Percentiles rank a stretch among this genome's conserved stretches.
phyloP scores from a whole-genome alignment of 441 rosid genomes.

The Eutrema salsugineum region DNA sequence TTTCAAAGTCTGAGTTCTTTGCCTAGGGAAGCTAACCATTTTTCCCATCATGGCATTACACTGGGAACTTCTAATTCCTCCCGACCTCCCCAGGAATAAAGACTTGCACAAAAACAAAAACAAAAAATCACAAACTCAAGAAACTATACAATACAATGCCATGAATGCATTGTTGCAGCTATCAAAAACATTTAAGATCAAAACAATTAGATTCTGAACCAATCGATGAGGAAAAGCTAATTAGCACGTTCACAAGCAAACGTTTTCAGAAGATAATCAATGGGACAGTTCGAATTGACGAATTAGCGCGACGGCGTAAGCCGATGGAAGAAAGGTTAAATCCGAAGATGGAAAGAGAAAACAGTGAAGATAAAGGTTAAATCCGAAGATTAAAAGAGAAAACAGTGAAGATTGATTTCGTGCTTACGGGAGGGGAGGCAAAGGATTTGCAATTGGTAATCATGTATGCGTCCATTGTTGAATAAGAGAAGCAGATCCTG shows the following conservation, averaged over 20 bases:
- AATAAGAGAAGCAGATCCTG: constrained; percentile 1
- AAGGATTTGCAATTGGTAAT: constrained; percentile 53
- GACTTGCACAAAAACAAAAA: constrained; percentile 37
- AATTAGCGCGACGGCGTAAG: no score
- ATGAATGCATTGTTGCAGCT: not conserved
- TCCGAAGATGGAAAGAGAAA: not conserved
- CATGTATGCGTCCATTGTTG: constrained; percentile 58
- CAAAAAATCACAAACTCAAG: not conserved
- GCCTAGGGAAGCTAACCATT: constrained; percentile 52
- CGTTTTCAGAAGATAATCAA: not conserved
- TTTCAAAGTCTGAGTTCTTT: constrained; percentile 35
- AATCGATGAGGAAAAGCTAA: not conserved
- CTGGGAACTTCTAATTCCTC: constrained; percentile 51
- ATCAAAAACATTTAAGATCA: no score
- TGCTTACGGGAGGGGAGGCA: constrained; percentile 54
- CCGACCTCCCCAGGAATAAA: constrained; percentile 40
- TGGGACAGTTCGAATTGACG: not conserved
- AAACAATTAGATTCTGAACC: not conserved
- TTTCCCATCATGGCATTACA: constrained; percentile 58
- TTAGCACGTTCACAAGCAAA: not conserved
- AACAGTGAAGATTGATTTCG: not conserved
- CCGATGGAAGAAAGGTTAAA: not conserved
- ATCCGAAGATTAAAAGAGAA: not conserved
- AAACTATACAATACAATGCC: not conserved
- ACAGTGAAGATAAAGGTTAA: no score